Conservation (phyloP, 108 stramenopile genomes). For the Skeletonema menzelii region DNA sequence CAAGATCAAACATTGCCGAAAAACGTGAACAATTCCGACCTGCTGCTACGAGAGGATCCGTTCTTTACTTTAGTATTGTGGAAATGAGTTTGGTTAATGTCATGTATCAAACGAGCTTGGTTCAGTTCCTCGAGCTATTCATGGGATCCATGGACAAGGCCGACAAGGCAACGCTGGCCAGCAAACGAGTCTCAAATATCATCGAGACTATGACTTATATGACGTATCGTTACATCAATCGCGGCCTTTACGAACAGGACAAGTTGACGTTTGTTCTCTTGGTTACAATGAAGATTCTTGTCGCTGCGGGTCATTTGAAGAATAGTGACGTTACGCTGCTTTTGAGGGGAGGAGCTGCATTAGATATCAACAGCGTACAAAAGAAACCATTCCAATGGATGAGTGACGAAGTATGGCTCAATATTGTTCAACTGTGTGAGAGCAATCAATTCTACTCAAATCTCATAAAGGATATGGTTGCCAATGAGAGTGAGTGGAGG, state of each 20-base stretch:
- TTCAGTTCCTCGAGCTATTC: constrained; percentile 87
- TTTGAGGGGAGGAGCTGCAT: constrained; percentile 86
- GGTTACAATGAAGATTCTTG: constrained; percentile 88
- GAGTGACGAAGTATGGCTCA: constrained; percentile 85
- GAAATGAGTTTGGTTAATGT: constrained; percentile 87
- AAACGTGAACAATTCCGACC: constrained; percentile 93
- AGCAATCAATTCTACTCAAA: constrained; percentile 76
- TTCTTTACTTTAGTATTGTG: constrained; percentile 91
- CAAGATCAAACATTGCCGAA: constrained; percentile 83
- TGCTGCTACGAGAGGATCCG: constrained; percentile 87
- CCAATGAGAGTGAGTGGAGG: constrained; percentile 82
- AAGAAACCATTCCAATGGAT: constrained; percentile 91
- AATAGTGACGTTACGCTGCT: constrained; percentile 74
- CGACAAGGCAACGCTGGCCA: constrained; percentile 79
- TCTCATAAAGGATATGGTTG: constrained; percentile 73
- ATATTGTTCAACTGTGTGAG: constrained; percentile 77
- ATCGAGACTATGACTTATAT: constrained; percentile 93
- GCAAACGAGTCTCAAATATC: constrained; percentile 89
- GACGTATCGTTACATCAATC: constrained; percentile 91
- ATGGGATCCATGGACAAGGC: constrained; percentile 88
- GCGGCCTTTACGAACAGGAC: constrained; percentile 90
- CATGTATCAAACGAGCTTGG: constrained; percentile 93
- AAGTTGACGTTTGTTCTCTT: constrained; percentile 89
- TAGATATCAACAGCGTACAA: constrained; percentile 80
- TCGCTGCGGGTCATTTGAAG: constrained; percentile 74